phyloP scores from a whole-genome alignment of 2,329 filamentous ascomycete species.

The Scedosporium minutisporum region DNA sequence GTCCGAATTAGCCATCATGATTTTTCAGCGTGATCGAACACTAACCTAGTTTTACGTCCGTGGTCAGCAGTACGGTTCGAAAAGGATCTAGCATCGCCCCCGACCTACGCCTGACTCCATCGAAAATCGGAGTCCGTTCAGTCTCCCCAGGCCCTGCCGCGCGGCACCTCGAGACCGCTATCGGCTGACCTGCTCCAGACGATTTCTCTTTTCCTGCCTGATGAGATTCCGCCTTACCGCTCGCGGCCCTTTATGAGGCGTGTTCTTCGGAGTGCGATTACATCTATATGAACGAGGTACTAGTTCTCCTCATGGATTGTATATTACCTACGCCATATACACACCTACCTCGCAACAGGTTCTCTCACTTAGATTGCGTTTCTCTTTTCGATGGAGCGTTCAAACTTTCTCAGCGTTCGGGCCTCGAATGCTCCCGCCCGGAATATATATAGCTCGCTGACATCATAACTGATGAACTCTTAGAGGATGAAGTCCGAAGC shows the following conservation, averaged over 20 bases:
- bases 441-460: not conserved
- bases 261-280: not conserved
- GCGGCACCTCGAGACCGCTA: too few species aligned
- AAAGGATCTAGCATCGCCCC: too few species aligned
- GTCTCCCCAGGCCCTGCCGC: too few species aligned
- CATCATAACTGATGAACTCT: not conserved
- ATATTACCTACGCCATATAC: not conserved
- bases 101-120: too few species aligned
- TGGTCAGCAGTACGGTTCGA: conserved; percentile 48
- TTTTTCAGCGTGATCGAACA: conserved; percentile 18
- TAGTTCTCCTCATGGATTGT: not conserved
- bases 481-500: not conserved
- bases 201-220: too few species aligned
- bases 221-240: too few species aligned
- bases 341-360: not conserved
- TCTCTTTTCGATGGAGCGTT: not conserved
- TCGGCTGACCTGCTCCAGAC: too few species aligned
- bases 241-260: not conserved
- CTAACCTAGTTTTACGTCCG: conserved; percentile 25
- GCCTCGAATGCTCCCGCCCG: not conserved
- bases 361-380: not conserved
- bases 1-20: conserved; percentile 9
- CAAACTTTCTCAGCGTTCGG: not conserved
- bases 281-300: not conserved
- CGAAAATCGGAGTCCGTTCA: too few species aligned